Conservation (phyloP, 2,329 filamentous ascomycete genomes). For the Claviceps sp. region DNA sequence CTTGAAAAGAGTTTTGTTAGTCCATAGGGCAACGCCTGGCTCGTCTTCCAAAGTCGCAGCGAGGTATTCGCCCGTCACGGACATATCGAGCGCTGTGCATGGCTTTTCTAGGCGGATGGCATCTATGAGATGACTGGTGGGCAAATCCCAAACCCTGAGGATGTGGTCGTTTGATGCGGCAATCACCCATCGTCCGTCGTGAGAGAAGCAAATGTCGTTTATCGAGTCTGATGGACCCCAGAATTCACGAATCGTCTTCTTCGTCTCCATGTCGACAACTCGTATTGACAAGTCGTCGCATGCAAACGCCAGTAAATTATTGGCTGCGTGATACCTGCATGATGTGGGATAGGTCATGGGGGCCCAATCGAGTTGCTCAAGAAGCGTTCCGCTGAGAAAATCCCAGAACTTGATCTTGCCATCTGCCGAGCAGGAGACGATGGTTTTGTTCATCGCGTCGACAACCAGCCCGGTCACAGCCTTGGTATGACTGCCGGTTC, state of each 20-base stretch:
- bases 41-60: slow-evolving; percentile 73
- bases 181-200: slow-evolving; percentile 86
- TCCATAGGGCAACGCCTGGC: slow-evolving; percentile 90
- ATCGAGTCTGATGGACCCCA: slow-evolving; percentile 65
- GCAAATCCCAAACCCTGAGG: slow-evolving; percentile 84
- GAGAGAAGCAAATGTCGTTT: slow-evolving; percentile 79
- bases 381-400: slow-evolving; percentile 66
- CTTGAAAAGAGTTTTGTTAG: slow-evolving; percentile 80
- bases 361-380: slow-evolving; percentile 74
- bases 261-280: slow-evolving; percentile 81
- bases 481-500: slow-evolving; percentile 63
- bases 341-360: slow-evolving; percentile 59
- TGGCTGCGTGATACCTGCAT: slow-evolving; percentile 69
- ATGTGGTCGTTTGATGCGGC: slow-evolving; percentile 71
- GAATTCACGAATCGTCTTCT: slow-evolving; percentile 82
- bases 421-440: slow-evolving; percentile 80
- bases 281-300: slow-evolving; percentile 84
- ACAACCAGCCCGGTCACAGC: slow-evolving; percentile 77
- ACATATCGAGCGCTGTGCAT: slow-evolving; percentile 79
- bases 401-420: slow-evolving; percentile 98
- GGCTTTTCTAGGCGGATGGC: slow-evolving; percentile 67
- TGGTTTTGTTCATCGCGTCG: slow-evolving; percentile 73
- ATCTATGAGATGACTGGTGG: slow-evolving; percentile 90
- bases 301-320: slow-evolving; percentile 74
- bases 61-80: slow-evolving; percentile 82